Conservation (phyloP, 2,329 filamentous ascomycete genomes). For the Cercospora sp. region DNA sequence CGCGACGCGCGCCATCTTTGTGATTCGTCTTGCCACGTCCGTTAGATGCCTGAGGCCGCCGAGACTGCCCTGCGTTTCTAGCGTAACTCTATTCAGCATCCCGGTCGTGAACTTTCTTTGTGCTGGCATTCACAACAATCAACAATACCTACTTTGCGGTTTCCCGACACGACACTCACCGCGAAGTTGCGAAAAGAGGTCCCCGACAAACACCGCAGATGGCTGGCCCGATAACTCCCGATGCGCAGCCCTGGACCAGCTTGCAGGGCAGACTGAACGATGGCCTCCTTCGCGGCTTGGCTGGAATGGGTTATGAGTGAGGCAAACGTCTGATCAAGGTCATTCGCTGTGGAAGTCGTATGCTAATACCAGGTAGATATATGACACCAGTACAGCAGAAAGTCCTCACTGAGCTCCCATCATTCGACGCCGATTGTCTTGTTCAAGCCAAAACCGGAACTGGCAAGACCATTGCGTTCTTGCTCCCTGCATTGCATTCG, state of each 20-base stretch:
- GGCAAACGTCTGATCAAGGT: conserved; percentile 21
- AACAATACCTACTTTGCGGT: background rate
- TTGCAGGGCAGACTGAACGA: conserved; percentile 31
- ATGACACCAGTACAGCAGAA: conserved; percentile 59
- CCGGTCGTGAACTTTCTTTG: background rate
- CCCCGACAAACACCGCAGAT: background rate
- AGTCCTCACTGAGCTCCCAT: conserved; percentile 54
- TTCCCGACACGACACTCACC: background rate
- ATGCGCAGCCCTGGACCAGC: conserved; percentile 28
- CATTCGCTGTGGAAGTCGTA: background rate
- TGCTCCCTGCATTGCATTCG: conserved; percentile 84
- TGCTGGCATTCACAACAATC: background rate
- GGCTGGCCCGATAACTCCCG: conserved; percentile 14
- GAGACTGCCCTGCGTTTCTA: background rate
- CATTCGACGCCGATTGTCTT: conserved; percentile 53
- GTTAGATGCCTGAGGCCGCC: background rate
- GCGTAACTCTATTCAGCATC: background rate
- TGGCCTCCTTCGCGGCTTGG: conserved; percentile 26
- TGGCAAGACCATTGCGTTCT: conserved; percentile 90
- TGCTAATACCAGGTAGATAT: conserved; percentile 45
- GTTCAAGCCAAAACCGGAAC: conserved; percentile 81
- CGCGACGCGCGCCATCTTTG: background rate
- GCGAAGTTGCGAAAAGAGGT: background rate
- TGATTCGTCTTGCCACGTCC: background rate
- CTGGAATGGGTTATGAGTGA: conserved; percentile 30